Conservation (phyloP, 1,139 yeast species). For the Candida pseudocylindracea region DNA sequence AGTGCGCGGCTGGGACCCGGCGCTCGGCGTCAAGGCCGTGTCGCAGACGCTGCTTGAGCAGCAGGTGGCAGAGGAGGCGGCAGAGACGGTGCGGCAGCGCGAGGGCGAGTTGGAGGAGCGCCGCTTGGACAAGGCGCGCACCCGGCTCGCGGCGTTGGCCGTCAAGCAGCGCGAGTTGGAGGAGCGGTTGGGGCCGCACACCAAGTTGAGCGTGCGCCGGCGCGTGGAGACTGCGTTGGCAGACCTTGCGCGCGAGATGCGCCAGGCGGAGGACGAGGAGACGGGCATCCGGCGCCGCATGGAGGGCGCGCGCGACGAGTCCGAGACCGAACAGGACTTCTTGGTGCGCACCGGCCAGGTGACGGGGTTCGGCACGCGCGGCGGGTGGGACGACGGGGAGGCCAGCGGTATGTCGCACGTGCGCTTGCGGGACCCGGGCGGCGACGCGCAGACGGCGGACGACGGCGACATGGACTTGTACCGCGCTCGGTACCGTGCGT, state of each 20-base stretch:
- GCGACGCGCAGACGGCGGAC: slow-evolving; percentile 1
- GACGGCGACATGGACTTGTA: not conserved
- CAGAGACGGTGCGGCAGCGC: too few species aligned
- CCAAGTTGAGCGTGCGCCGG: too few species aligned
- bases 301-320: slow-evolving; percentile 17
- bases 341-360: slow-evolving; percentile 77
- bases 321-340: slow-evolving; percentile 61
- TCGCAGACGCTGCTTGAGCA: too few species aligned
- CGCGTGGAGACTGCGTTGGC: too few species aligned
- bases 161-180: too few species aligned
- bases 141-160: too few species aligned
- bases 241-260: too few species aligned
- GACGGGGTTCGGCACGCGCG: slow-evolving; percentile 74
- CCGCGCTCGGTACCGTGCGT: not conserved
- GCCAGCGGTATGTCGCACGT: too few species aligned
- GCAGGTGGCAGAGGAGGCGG: too few species aligned
- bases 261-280: slow-evolving; percentile 4
- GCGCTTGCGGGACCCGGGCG: not conserved
- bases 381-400: slow-evolving; percentile 17
- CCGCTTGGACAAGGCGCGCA: not conserved
- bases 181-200: too few species aligned
- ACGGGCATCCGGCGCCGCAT: slow-evolving; percentile 4
- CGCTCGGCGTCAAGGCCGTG: too few species aligned
- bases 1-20: too few species aligned
- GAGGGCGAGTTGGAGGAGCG: not conserved